Conservation (phyloP, 805 yeast species). For the Tetrapisispora nanseiensis region DNA sequence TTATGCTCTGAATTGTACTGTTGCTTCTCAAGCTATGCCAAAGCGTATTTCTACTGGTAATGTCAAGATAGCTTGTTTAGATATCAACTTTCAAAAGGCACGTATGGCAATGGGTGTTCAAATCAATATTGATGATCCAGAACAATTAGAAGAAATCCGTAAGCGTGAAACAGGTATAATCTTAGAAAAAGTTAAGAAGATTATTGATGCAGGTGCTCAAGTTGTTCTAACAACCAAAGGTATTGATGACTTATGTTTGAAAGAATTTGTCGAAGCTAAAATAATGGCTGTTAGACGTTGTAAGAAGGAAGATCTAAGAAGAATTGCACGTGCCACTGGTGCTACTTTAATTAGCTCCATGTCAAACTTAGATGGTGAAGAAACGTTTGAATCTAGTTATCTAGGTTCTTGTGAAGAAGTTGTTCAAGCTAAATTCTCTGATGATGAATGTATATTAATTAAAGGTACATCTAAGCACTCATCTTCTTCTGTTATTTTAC, state of each 20-base stretch:
- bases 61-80: conserved; percentile 82
- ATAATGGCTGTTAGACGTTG: conserved; percentile 96
- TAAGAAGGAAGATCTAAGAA: conserved; percentile 89
- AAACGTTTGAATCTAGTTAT: conserved; percentile 73
- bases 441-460: conserved; percentile 91
- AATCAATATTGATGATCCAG: conserved; percentile 94
- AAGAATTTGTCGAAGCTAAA: conserved; percentile 83
- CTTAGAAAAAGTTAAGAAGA: conserved; percentile 71
- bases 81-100: conserved; percentile 88
- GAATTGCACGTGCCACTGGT: conserved; percentile 97
- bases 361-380: conserved; percentile 94
- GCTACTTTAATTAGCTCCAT: conserved; percentile 80
- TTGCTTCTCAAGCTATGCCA: conserved; percentile 95
- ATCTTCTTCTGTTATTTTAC: conserved; percentile 78
- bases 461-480: conserved; percentile 88
- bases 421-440: conserved; percentile 80
- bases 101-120: conserved; percentile 98
- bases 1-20: conserved; percentile 92
- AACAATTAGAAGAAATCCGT: conserved; percentile 86
- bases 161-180: conserved; percentile 81
- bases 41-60: conserved; percentile 38
- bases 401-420: conserved; percentile 89
- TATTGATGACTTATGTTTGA: conserved; percentile 84
- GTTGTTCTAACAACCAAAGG: conserved; percentile 91
- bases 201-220: conserved; percentile 82